Percentiles rank a stretch among this genome's conserved stretches.
Conservation (phyloP, 768 basidiomycete species). For the Xanthoconium stramineum region DNA sequence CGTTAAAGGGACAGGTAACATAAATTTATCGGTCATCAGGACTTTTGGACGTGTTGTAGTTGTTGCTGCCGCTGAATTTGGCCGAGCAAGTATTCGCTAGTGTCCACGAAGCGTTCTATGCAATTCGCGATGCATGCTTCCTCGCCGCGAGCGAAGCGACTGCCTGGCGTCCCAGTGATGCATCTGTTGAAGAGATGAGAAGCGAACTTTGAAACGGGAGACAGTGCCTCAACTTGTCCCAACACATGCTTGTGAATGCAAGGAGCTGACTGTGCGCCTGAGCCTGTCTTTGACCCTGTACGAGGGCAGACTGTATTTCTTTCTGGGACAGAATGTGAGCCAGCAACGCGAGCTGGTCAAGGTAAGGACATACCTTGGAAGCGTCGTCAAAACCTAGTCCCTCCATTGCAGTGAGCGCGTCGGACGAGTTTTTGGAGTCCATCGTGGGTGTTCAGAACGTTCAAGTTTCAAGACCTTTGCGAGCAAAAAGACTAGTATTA, state of each 20-base stretch:
- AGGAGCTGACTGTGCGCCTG: conserved; percentile 76
- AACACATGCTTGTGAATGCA: conserved; percentile 78
- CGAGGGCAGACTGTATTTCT: conserved; percentile 77
- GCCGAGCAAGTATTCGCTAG: conserved; percentile 77
- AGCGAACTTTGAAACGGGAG: background rate
- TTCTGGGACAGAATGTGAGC: conserved; percentile 46
- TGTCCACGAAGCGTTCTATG: conserved; percentile 89
- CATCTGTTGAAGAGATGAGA: conserved; percentile 51
- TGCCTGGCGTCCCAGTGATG: conserved; percentile 73
- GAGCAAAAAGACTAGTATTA: conserved; percentile 26
- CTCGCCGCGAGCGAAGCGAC: conserved; percentile 75
- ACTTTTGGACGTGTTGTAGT: conserved; percentile 36
- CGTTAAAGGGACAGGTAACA: background rate
- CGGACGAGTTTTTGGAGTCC: conserved; percentile 26
- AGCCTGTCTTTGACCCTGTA: conserved; percentile 77
- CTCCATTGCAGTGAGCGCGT: conserved; percentile 37
- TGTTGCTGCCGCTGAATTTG: conserved; percentile 53
- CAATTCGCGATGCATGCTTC: conserved; percentile 84
- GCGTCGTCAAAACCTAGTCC: conserved; percentile 60
- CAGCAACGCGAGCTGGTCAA: conserved; percentile 1
- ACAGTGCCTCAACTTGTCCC: conserved; percentile 74
- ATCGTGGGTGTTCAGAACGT: conserved; percentile 2
- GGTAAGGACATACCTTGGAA: conserved; percentile 53
- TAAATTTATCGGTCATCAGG: background rate
- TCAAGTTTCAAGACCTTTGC: conserved; percentile 9